Evolutionary conservation across 352 stramenopile genomes (phyloP).

Genomic region (Phytopythium sindhum): DNA sequence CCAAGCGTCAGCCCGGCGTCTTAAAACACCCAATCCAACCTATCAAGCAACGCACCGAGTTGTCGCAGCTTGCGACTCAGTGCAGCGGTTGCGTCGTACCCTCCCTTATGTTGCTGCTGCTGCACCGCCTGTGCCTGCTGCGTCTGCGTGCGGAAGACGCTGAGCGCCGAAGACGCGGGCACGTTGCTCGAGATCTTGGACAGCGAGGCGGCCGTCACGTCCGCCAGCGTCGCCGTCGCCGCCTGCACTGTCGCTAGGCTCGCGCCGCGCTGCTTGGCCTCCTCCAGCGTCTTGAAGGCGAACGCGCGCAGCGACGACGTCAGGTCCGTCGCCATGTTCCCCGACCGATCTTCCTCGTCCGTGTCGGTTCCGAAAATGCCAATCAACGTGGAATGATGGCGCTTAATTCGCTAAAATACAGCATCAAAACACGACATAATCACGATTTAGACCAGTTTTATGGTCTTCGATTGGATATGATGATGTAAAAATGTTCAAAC

Average conservation of each 20-base stretch:
- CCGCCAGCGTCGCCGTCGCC: slow-evolving; percentile 33
- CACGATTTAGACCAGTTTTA: not conserved
- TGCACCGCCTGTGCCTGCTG: slow-evolving; percentile 12
- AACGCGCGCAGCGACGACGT: slow-evolving; percentile 66
- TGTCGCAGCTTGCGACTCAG: slow-evolving; percentile 14
- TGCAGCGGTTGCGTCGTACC: slow-evolving; percentile 18
- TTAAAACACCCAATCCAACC: not conserved
- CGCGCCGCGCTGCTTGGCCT: slow-evolving; percentile 59
- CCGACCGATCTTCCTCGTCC: not conserved
- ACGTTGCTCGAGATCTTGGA: slow-evolving; percentile 56
- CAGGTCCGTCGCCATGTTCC: slow-evolving; percentile 56
- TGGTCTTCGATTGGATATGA: not conserved
- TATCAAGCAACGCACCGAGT: not conserved
- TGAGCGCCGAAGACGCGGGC: slow-evolving; percentile 19
- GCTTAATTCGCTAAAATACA: slow-evolving; percentile 5
- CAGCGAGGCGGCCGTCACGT: slow-evolving; percentile 26
- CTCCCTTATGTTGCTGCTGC: slow-evolving; percentile 6
- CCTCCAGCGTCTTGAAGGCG: slow-evolving; percentile 71
- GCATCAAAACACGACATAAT: not conserved
- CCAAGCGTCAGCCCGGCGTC: not conserved
- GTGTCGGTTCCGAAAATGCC: not conserved
- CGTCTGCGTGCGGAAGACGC: slow-evolving; percentile 33
- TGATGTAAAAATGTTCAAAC: not conserved
- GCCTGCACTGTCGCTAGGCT: slow-evolving; percentile 50
- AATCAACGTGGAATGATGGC: slow-evolving; percentile 2